Evolutionary conservation across 331 rosid genomes (phyloP), one percentile per base, ranked within the genome.

Genomic region (Erythrophleum ivorense): DNA sequence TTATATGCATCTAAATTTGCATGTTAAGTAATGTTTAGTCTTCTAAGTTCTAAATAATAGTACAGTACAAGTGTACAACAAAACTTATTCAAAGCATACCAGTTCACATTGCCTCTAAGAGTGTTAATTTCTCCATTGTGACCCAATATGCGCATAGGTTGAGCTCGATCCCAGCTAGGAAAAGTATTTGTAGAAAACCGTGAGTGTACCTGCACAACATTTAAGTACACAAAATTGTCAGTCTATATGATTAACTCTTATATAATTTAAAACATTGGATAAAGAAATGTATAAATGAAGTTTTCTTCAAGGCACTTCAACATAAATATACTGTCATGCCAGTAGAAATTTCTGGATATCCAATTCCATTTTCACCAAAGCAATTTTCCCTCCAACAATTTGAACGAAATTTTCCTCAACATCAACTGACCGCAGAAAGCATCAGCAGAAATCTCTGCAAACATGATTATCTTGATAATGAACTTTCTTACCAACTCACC

Each of bases 91-190:
- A 93, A 93, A 97, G 98, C 82, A 93, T 85, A 95, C 99, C 99
- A 95, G 85, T 95, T 95, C 54, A 90, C 94, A 55, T 95, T 95
- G 84, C 99, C 99, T 83, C 91, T 85, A 50, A 95, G 98, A 33
- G 99, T 95, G 86, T 95, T 95, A 81, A 95, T 95, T 92, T 95
- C 99, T 52, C 99, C 99, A 70, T 95, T 95, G 92, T 95, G 99
- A 78, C 98, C 98, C 86, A 95, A 86, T 76, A 95, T 85, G 29
- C 98, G 98, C 97, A 95, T 93, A 59, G 99, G 99, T 85, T 95
- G 99, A 78, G 99, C 97, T 63, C 99, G 97, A 82, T 93, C 97
- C 99, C 98, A 92, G 84, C 98, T 95, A 70, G 98, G 99, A 71
- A 95, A 95, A 52, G 99, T 95, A 81, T 95, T 95, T 2, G 98